Evolutionary conservation across 2,329 filamentous ascomycete genomes (phyloP), one percentile per base, ranked within the genome.

Genomic region (Alternaria infectoria): DNA sequence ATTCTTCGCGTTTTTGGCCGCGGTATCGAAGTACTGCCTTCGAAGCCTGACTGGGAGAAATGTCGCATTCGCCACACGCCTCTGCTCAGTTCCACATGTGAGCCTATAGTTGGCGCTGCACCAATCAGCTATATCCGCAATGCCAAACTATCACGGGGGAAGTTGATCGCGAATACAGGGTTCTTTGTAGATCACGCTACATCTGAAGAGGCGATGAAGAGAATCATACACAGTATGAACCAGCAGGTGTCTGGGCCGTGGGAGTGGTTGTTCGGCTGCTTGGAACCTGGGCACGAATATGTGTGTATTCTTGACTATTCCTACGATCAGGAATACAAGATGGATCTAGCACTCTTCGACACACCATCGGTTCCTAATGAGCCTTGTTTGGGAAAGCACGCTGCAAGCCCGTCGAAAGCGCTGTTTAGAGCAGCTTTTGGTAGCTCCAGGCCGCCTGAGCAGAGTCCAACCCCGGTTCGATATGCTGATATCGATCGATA

Each of bases 1-100:
- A 19, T 64, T 2, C 61, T 66, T 17, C 64, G 64, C n/a, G 54
- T 64, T 15, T 66, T 66, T 4, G 61, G 58, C 10, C 57, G 55
- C 6, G 64, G 64, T 28, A 65, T 68, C 46, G 65, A 68, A 21
- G 36, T 32, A 6, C 19, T 66, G 26, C 63, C 59, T 12, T 61
- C 60, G 13, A 60, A 54, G 17, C 44, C 50, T 0, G 63, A 66
- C 6, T 64, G 57, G 59, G 54, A 59, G 46, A 30, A 15, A 11
- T 43, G 23, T 13, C 32, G 36, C 4, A 23, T 12, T 43, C 43
- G 57, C 9, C 47, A 59, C 25, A 52, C 30, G 6, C 59, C 63
- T 5, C 52, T 66, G 7, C 36, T n/a, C 11, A 44, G 36, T n/a
- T 7, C 40, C 4, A 19, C 11, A 19, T 65, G 59, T 17, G 25